Evolutionary conservation across 2,329 filamentous ascomycete species (phyloP).

Genomic region (Cryoendolithus antarcticus): DNA sequence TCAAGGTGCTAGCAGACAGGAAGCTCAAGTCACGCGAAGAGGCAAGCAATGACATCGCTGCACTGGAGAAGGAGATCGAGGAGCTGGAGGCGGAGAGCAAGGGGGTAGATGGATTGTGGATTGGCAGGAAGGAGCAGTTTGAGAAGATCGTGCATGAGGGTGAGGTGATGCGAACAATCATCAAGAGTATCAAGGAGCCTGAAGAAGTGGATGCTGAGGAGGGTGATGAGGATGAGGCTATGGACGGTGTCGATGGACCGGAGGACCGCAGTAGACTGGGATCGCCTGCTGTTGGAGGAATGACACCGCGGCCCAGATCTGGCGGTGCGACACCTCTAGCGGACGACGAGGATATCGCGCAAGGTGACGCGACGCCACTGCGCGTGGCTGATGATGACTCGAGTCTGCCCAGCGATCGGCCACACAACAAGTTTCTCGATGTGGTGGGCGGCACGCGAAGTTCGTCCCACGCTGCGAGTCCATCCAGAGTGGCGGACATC

Average conservation of each 20-base stretch:
- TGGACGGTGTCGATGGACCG: conserved; percentile 31
- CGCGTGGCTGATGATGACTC: conserved; percentile 18
- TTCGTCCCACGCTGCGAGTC: conserved; percentile 13
- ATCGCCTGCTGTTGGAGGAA: conserved; percentile 27
- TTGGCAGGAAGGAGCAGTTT: conserved; percentile 75
- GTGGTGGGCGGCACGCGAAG: conserved; percentile 14
- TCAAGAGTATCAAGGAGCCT: conserved; percentile 89
- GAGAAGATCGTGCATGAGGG: conserved; percentile 81
- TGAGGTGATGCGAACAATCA: conserved; percentile 70
- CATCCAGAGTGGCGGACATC: conserved; percentile 15
- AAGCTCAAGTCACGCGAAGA: conserved; percentile 75
- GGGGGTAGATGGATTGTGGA: conserved; percentile 72
- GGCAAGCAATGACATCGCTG: conserved; percentile 62
- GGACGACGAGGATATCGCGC: conserved; percentile 10
- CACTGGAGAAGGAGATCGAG: conserved; percentile 76
- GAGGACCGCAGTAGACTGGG: conserved; percentile 32
- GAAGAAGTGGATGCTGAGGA: conserved; percentile 76
- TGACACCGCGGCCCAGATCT: conserved; percentile 3
- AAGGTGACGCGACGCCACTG: conserved; percentile 23
- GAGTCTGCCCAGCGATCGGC: conserved; percentile 14
- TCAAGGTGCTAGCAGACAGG: conserved; percentile 72
- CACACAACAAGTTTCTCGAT: conserved; percentile 17
- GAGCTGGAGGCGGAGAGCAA: conserved; percentile 76
- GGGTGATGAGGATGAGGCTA: conserved; percentile 49
- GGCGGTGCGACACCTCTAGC: conserved; percentile 13